Base-by-base conservation (phyloP, 2,329 filamentous ascomycete species). In the Claviceps sp. region DNA sequence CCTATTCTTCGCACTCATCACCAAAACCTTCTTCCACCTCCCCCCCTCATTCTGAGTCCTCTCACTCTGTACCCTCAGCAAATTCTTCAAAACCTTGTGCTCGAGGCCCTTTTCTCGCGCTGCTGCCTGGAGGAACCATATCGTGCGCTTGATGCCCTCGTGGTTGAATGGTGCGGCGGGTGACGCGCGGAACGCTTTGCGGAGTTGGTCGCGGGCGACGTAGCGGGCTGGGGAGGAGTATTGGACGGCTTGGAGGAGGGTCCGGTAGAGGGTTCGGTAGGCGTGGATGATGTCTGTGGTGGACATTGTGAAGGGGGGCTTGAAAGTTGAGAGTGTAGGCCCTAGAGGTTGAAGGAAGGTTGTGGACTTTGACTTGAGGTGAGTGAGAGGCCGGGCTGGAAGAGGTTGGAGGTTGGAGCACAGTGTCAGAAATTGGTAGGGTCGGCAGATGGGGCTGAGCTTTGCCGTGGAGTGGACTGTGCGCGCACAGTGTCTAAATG, bases 251-350 rank as follows among this genome's bases (percentile, higher is more conserved):
- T 74, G 78, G n/a, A 90, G 73, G 18, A 78, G 70, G 6, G 74
- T 74, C 50, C 83, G 80, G 62, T 85, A 84, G 37, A 93, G 72
- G 53, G 78, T 72, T 55, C 87, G 78, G 67, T 91, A 93, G 47
- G 84, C 80, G 58, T 77, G 74, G 41, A 83, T 62, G 49, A 87
- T 62, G 34, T 81, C 68, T 8, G 64, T 60, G 36, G 54, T 50
- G 18, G 56, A 49, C 60, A 62, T 64, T 24, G 20, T 48, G 11
- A 34, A 34, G 9, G 30, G 9, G 30, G 30, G 20, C 20, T 22
- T 22, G 20, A 22, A 20, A 20, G 1, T 30, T 9, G 26, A 9
- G 30, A 11, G 30, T 11, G 30, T 8, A 18, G 40, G n/a, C 40
- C 22, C 13, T 22, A 13, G 9, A 13, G 41, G 41, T 18, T 22